phyloP scores from a whole-genome alignment of 2,329 filamentous ascomycete species.

The Epichloe baconii region DNA sequence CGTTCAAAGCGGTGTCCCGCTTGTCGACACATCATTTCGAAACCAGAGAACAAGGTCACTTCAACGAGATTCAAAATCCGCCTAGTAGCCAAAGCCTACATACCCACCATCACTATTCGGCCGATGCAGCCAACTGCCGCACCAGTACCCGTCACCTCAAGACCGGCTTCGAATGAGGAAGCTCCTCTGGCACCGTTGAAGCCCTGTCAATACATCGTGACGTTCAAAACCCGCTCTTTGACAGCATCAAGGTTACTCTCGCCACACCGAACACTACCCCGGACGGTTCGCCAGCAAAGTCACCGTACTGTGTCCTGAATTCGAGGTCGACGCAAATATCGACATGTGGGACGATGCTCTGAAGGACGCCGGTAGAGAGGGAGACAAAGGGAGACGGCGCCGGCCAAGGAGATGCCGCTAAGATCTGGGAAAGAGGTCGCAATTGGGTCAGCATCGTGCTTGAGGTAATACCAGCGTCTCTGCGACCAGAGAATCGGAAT shows the following conservation, averaged over 20 bases:
- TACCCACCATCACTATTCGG: constrained; percentile 67
- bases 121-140: constrained; percentile 35
- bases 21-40: constrained; percentile 89
- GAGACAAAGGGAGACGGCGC: constrained; percentile 25
- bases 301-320: constrained; percentile 86
- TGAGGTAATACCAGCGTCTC: constrained; percentile 62
- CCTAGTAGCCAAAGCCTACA: constrained; percentile 75
- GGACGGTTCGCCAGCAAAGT: constrained; percentile 67
- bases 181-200: constrained; percentile 39
- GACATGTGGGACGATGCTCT: constrained; percentile 78
- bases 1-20: constrained; percentile 84
- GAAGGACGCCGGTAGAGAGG: constrained; percentile 34
- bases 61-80: constrained; percentile 88
- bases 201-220: constrained; percentile 70
- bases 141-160: constrained; percentile 21
- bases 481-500: constrained; percentile 27
- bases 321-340: constrained; percentile 90
- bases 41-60: constrained; percentile 81
- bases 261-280: constrained; percentile 68
- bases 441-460: constrained; percentile 94
- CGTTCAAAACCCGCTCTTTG: constrained; percentile 92
- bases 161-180: constrained; percentile 19
- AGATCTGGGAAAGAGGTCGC: constrained; percentile 86
- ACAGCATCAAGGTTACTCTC: constrained; percentile 73
- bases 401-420: constrained; percentile 65